These are phyloP conservation scores for Epichloe aotearoae DNA, from an alignment of 2,329 filamentous ascomycete species.

Conservation along the genomic window DNA sequence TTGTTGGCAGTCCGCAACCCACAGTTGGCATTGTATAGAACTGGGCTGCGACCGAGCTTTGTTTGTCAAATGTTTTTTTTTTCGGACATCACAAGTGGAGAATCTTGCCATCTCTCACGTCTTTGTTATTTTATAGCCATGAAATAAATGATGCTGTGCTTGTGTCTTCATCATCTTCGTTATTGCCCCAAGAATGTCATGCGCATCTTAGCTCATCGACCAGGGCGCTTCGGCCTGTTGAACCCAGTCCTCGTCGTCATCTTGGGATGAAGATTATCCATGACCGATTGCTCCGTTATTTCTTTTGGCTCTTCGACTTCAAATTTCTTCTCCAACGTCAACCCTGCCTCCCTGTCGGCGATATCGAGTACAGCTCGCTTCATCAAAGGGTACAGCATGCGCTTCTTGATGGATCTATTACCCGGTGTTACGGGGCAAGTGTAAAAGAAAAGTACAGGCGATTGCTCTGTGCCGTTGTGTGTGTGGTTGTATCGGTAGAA, in stretches of 20 bases:
- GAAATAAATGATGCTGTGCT: not conserved
- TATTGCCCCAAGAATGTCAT: not conserved
- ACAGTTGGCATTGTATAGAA: not conserved
- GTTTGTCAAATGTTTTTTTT: not conserved
- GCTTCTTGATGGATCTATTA: conserved; percentile 61
- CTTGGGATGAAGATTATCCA: conserved; percentile 55
- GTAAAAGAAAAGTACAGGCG: conserved; percentile 66
- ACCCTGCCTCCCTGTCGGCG: conserved; percentile 50
- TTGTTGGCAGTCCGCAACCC: not conserved
- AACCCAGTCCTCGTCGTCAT: conserved; percentile 55
- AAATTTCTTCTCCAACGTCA: conserved; percentile 57
- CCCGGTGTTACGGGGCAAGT: conserved; percentile 57
- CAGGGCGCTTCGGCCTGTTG: conserved; percentile 67
- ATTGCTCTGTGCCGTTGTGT: conserved; percentile 35
- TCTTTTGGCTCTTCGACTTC: conserved; percentile 56
- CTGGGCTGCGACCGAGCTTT: not conserved
- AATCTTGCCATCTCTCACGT: not conserved
- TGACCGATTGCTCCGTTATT: conserved; percentile 52
- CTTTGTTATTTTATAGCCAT: not conserved
- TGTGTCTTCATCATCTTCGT: not conserved
- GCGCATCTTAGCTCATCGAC: conserved; percentile 32
- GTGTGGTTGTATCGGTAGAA: conserved; percentile 59
- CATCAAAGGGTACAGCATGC: conserved; percentile 72
- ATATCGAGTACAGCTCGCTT: conserved; percentile 52
- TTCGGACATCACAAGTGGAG: not conserved